Evolutionary conservation across 139 green algal genomes (phyloP).

Genomic region (Pleodorina starrii): DNA sequence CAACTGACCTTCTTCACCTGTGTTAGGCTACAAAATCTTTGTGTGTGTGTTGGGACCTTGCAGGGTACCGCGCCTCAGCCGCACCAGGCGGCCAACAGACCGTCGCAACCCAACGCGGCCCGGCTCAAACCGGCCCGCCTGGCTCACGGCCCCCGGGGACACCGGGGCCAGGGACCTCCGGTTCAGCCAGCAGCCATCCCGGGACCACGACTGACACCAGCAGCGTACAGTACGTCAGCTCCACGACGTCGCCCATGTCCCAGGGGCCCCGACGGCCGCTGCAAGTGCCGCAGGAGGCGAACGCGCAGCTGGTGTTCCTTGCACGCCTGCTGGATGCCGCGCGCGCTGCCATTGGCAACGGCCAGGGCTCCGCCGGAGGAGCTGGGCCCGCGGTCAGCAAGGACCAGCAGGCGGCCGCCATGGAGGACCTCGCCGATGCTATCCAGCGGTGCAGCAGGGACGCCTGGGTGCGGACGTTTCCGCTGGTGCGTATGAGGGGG

Average conservation of each 20-base stretch:
- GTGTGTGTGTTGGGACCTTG: neutral
- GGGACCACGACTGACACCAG: neutral
- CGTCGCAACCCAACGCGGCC: neutral
- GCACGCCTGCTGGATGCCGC: slow-evolving; percentile 30
- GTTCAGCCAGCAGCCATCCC: neutral
- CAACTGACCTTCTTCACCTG: too few relatives aligned
- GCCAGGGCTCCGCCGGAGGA: neutral
- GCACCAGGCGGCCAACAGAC: neutral
- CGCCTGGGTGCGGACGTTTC: slow-evolving; percentile 28
- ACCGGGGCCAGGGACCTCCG: neutral
- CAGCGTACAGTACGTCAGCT: neutral
- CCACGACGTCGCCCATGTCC: neutral
- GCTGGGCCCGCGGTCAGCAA: neutral
- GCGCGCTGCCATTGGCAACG: neutral
- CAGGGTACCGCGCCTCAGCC: neutral
- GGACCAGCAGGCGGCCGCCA: neutral
- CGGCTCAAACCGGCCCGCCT: neutral
- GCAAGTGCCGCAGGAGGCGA: neutral
- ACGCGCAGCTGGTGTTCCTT: slow-evolving; percentile 10
- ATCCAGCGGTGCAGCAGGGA: slow-evolving; percentile 8
- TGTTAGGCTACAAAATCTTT: too few relatives aligned
- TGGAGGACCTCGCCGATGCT: slow-evolving; percentile 30
- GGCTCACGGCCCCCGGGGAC: neutral
- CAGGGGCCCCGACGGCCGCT: neutral
- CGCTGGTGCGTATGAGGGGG: slow-evolving; percentile 17